These are phyloP conservation scores for Populus hybrid DNA, from an alignment of 441 rosid genomes.

Conservation along the genomic window DNA sequence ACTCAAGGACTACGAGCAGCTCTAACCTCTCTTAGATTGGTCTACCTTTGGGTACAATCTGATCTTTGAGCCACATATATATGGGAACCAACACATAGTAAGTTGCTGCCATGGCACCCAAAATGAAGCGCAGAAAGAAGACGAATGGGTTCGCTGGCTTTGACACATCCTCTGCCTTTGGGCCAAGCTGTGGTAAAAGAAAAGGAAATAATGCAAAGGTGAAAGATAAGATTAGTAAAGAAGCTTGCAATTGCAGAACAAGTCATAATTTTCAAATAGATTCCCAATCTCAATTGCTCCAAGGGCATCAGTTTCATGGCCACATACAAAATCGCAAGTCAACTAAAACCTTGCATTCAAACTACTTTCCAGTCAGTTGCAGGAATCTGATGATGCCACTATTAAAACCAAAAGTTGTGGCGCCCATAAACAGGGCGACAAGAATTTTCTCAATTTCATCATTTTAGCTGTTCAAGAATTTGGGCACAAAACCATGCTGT, in stretches of 20 bases:
- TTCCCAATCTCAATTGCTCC: not conserved
- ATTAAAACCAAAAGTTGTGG: not conserved
- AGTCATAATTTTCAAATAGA: not conserved
- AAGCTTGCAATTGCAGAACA: not conserved
- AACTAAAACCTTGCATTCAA: not conserved
- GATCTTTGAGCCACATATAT: conserved; percentile 96
- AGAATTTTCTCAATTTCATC: not conserved
- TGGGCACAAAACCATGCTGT: not conserved
- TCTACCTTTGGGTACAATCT: conserved; percentile 68
- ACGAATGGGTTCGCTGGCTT: conserved; percentile 66
- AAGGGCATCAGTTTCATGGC: not conserved
- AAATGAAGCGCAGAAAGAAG: conserved; percentile 59
- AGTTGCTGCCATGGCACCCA: conserved; percentile 71
- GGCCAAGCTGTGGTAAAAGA: conserved; percentile 62
- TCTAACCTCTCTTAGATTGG: conserved; percentile 43
- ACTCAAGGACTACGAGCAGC: not conserved
- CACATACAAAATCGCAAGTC: not conserved
- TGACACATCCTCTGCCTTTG: conserved; percentile 73
- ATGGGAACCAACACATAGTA: conserved; percentile 78
- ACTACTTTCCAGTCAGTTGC: not conserved
- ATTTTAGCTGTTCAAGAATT: not conserved
- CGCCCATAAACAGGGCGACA: not conserved
- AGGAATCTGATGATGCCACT: not conserved
- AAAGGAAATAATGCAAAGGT: not conserved
- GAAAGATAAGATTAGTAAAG: not conserved